Evolutionary conservation across 108 stramenopile species (phyloP), one percentile per base, ranked within the genome.

Genomic region (Seminavis robusta): DNA sequence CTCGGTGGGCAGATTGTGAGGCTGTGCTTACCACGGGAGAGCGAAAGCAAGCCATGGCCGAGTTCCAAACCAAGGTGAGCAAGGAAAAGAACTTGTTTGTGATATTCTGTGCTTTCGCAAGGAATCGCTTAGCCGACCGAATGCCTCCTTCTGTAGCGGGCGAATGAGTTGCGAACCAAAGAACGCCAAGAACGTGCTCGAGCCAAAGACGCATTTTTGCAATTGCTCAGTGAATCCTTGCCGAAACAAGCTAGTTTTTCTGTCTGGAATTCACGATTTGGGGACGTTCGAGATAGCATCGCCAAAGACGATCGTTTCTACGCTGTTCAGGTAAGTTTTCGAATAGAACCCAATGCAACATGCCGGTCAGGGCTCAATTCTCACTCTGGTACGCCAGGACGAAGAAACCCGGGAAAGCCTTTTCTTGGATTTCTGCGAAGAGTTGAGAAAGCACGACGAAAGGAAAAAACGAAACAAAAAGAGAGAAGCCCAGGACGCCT

Each of bases 21-120:
- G 45, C 54, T 4, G 45, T 46, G 2, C 52, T 81, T 10, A 78
- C 83, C 1, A 54, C 73, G 3, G 90, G 90, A 16, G 90, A 92
- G 52, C 69, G 86, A 11, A 86, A 82, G 33, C 90, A 92, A 56
- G 86, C 90, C 1, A 49, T 88, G 52, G 90, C 90, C 1, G 90
- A 92, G 45, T 92, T 84, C 66, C 87, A 88, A 59, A 92, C 90
- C 13, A 92, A 92, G n/a, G n/a, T n/a, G n/a, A n/a, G n/a, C n/a
- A n/a, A n/a, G n/a, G n/a, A n/a, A n/a, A n/a, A n/a, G n/a, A n/a
- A n/a, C n/a, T n/a, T n/a, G n/a, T n/a, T n/a, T n/a, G n/a, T n/a
- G n/a, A n/a, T n/a, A n/a, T n/a, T n/a, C n/a, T n/a, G n/a, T n/a
- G n/a, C n/a, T n/a, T n/a, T n/a, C n/a, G n/a, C n/a, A n/a, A n/a